Conservation (phyloP, 2,329 filamentous ascomycete species). For the Cytospora paraplurivora region DNA sequence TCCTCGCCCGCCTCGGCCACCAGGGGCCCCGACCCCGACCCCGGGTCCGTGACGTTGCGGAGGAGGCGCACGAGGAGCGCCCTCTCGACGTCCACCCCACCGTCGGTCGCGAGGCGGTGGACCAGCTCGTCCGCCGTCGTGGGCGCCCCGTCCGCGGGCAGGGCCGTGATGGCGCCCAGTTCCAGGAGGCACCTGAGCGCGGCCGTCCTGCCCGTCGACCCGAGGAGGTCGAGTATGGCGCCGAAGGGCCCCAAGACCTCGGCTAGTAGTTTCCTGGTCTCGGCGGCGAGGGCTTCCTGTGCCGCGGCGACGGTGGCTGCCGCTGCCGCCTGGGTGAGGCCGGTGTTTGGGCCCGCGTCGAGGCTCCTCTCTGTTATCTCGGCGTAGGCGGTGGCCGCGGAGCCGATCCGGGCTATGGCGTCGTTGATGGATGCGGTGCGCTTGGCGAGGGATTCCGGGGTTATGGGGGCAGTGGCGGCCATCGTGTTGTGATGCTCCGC, state of each 20-base stretch:
- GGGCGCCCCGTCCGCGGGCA: constrained; percentile 7
- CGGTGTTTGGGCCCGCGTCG: background rate
- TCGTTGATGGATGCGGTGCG: constrained; percentile 3
- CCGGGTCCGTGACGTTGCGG: background rate
- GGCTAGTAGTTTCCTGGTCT: constrained; percentile 12
- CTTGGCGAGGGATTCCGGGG: constrained; percentile 7
- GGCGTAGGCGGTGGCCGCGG: constrained; percentile 8
- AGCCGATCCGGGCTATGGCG: constrained; percentile 12
- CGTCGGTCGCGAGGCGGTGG: background rate
- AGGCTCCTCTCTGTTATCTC: background rate
- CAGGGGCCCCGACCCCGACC: background rate
- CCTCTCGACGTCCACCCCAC: constrained; percentile 5
- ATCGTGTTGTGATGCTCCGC: background rate
- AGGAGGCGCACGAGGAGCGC: constrained; percentile 17
- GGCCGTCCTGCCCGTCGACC: constrained; percentile 1
- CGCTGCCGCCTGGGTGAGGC: background rate
- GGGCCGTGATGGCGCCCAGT: background rate
- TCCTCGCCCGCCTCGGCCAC: constrained; percentile 15
- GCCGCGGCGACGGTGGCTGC: constrained; percentile 1
- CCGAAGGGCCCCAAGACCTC: constrained; percentile 8
- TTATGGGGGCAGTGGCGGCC: constrained; percentile 1
- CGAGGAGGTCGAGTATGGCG: constrained; percentile 10
- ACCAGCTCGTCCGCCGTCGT: constrained; percentile 15
- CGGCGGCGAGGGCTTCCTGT: constrained; percentile 2
- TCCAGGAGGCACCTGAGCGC: constrained; percentile 17